phyloP scores from a whole-genome alignment of 2,329 filamentous ascomycete genomes.

The Helotiales sp. region DNA sequence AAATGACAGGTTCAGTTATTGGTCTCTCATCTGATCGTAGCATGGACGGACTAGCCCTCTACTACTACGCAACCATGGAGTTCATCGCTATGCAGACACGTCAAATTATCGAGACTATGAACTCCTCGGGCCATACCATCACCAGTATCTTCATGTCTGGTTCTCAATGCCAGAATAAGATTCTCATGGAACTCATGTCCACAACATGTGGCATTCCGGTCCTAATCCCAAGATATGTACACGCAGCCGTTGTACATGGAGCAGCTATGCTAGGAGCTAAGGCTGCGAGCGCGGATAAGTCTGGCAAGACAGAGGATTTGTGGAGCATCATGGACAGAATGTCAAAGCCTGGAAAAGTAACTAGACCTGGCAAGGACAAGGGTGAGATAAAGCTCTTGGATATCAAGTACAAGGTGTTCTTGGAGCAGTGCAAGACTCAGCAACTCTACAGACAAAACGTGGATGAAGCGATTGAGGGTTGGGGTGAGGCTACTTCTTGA shows the following conservation, averaged over 20 bases:
- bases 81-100: constrained; percentile 97
- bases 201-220: constrained; percentile 92
- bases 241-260: constrained; percentile 95
- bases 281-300: constrained; percentile 79
- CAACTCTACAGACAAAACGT: constrained; percentile 78
- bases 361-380: constrained; percentile 70
- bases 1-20: constrained; percentile 88
- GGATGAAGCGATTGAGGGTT: constrained; percentile 57
- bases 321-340: constrained; percentile 98
- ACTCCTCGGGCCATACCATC: constrained; percentile 82
- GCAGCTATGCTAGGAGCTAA: constrained; percentile 98
- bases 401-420: constrained; percentile 93
- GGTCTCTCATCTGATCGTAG: constrained; percentile 86
- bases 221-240: constrained; percentile 88
- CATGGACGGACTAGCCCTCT: constrained; percentile 81
- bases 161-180: constrained; percentile 92
- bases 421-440: constrained; percentile 88
- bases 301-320: constrained; percentile 79
- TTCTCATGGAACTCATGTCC: constrained; percentile 89
- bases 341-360: constrained; percentile 87
- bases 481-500: constrained; percentile 41
- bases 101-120: constrained; percentile 95
- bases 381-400: constrained; percentile 78
- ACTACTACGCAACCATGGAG: constrained; percentile 96
- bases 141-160: constrained; percentile 98